phyloP scores from a whole-genome alignment of 371 early-diverging fungal genomes.

The Batkoa obscura region DNA sequence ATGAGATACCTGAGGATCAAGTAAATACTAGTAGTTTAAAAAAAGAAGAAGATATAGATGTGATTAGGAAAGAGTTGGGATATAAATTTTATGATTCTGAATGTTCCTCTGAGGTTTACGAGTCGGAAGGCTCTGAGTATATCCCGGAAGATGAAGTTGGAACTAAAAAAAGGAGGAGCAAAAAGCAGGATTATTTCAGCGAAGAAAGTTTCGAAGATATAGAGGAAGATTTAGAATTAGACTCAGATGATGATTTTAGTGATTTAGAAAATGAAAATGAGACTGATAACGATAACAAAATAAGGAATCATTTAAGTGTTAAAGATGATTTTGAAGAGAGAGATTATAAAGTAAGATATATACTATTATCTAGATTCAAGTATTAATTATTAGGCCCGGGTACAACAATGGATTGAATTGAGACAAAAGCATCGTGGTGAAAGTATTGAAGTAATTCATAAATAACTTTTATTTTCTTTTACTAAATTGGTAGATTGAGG shows the following conservation, averaged over 20 bases:
- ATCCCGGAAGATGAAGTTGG: conserved; percentile 3
- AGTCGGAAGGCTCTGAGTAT: conserved; percentile 1
- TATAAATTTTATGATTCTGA: no score
- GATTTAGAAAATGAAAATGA: no score
- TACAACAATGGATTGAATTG: background rate
- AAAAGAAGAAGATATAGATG: no score
- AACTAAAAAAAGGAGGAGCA: conserved; percentile 10
- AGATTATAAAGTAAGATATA: background rate
- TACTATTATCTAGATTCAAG: background rate
- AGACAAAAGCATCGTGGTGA: background rate
- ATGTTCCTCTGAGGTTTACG: no score
- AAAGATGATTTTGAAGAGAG: background rate
- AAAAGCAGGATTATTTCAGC: background rate
- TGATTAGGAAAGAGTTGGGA: no score
- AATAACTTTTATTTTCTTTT: background rate
- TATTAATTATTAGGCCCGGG: background rate
- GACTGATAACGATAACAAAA: background rate
- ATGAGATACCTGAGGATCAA: no score
- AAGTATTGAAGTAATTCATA: background rate
- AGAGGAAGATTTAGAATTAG: no score
- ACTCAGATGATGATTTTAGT: no score
- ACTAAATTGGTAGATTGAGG: conserved; percentile 12
- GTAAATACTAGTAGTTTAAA: no score
- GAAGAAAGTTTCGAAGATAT: background rate
- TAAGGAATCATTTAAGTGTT: background rate